phyloP scores from a whole-genome alignment of 768 basidiomycete genomes.

The Lactifluus hygrophoroides region DNA sequence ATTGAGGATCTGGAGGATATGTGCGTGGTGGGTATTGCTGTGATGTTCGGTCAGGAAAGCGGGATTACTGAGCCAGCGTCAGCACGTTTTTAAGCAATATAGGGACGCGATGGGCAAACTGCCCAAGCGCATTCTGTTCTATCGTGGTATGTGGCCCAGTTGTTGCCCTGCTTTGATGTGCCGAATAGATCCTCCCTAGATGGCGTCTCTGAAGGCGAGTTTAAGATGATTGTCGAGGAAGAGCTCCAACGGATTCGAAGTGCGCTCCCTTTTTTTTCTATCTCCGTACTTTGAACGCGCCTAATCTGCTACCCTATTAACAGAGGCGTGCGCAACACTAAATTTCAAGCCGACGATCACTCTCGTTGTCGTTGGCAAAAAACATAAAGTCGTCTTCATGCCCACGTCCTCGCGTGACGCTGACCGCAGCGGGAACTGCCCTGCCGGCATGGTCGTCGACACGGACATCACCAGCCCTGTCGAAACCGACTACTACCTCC shows the following conservation, averaged over 20 bases:
- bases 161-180: neutral
- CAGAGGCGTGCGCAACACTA: slow-evolving; percentile 55
- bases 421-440: slow-evolving; percentile 52
- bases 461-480: slow-evolving; percentile 55
- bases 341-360: slow-evolving; percentile 60
- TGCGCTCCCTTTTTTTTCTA: slow-evolving; percentile 23
- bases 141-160: slow-evolving; percentile 40
- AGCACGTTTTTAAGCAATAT: slow-evolving; percentile 43
- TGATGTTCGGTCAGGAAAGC: neutral
- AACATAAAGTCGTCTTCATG: slow-evolving; percentile 59
- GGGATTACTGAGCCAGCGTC: neutral
- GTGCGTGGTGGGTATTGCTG: slow-evolving; percentile 38
- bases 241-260: slow-evolving; percentile 51
- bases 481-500: slow-evolving; percentile 70
- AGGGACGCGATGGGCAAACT: slow-evolving; percentile 40
- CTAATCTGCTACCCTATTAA: neutral
- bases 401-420: slow-evolving; percentile 24
- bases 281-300: neutral
- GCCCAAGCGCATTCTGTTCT: slow-evolving; percentile 65
- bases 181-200: slow-evolving; percentile 26
- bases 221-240: slow-evolving; percentile 37
- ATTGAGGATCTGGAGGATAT: slow-evolving; percentile 62
- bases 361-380: slow-evolving; percentile 69
- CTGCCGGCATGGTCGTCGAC: slow-evolving; percentile 71
- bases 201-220: slow-evolving; percentile 49